Conservation (phyloP, 1,139 yeast species). For the Fermentozyma sake region DNA sequence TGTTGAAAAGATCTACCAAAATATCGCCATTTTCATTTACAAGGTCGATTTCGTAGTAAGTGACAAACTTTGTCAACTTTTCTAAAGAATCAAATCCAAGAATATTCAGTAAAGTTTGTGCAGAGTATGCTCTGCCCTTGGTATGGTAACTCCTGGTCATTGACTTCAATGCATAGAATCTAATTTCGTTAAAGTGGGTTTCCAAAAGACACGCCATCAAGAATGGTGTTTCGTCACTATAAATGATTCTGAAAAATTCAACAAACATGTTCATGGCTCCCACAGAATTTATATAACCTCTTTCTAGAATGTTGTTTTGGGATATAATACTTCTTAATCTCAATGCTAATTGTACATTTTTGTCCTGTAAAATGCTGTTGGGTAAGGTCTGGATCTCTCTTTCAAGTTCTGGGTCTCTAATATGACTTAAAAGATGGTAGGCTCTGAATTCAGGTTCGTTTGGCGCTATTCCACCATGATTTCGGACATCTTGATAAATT, state of each 20-base stretch:
- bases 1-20: slow-evolving; percentile 54
- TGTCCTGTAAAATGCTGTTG: slow-evolving; percentile 44
- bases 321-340: slow-evolving; percentile 61
- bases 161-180: slow-evolving; percentile 71
- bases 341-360: slow-evolving; percentile 66
- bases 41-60: slow-evolving; percentile 59
- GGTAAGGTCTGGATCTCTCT: slow-evolving; percentile 74
- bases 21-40: slow-evolving; percentile 33
- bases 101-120: slow-evolving; percentile 40
- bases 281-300: slow-evolving; percentile 52
- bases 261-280: slow-evolving; percentile 62
- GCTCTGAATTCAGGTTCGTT: slow-evolving; percentile 94
- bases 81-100: slow-evolving; percentile 64
- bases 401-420: slow-evolving; percentile 82
- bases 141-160: slow-evolving; percentile 68
- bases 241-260: slow-evolving; percentile 58
- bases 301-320: slow-evolving; percentile 58
- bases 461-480: slow-evolving; percentile 64
- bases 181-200: slow-evolving; percentile 71
- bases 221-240: slow-evolving; percentile 53
- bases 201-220: slow-evolving; percentile 74
- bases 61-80: slow-evolving; percentile 53
- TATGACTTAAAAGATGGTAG: slow-evolving; percentile 74
- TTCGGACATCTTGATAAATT: slow-evolving; percentile 76
- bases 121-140: slow-evolving; percentile 62